phyloP scores from a whole-genome alignment of 1,284 basidiomycete genomes.

The Cryptococcus hybrid region DNA sequence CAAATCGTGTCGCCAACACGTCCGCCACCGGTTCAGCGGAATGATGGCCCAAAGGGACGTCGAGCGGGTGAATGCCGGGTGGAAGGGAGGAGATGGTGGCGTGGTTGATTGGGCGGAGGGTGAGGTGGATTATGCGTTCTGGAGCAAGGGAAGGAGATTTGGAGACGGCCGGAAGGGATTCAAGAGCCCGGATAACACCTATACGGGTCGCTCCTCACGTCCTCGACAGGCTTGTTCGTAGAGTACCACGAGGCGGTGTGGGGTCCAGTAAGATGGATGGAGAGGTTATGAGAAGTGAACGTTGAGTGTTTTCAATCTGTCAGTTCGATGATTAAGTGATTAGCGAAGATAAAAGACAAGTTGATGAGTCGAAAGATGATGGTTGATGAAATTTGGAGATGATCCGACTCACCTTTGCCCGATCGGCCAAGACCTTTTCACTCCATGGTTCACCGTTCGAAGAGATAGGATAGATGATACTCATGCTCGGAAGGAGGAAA shows the following conservation, averaged over 20 bases:
- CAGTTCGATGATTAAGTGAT: background rate
- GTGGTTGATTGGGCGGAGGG: slow-evolving; percentile 23
- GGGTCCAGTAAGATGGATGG: slow-evolving; percentile 48
- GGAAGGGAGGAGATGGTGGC: slow-evolving; percentile 11
- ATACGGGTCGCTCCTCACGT: slow-evolving; percentile 60
- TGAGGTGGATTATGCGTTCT: slow-evolving; percentile 32
- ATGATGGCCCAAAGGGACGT: slow-evolving; percentile 62
- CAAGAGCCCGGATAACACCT: slow-evolving; percentile 66
- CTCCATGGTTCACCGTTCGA: slow-evolving; percentile 73
- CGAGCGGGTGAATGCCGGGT: slow-evolving; percentile 25
- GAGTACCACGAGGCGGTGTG: slow-evolving; percentile 38
- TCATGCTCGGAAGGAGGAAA: slow-evolving; percentile 77
- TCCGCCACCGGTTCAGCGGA: slow-evolving; percentile 79
- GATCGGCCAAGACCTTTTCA: slow-evolving; percentile 57
- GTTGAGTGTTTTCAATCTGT: slow-evolving; percentile 54
- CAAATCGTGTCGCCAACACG: slow-evolving; percentile 86
- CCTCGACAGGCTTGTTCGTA: slow-evolving; percentile 49
- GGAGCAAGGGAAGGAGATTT: slow-evolving; percentile 7
- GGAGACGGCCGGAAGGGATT: slow-evolving; percentile 41
- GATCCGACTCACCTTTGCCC: slow-evolving; percentile 28
- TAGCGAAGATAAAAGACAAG: background rate
- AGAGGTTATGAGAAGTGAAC: slow-evolving; percentile 59
- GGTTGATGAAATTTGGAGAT: no score
- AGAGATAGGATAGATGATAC: slow-evolving; percentile 81
- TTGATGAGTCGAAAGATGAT: no score